These are phyloP conservation scores for Kuraishia cidri DNA, from an alignment of 805 yeast genomes.

Conservation along the genomic window DNA sequence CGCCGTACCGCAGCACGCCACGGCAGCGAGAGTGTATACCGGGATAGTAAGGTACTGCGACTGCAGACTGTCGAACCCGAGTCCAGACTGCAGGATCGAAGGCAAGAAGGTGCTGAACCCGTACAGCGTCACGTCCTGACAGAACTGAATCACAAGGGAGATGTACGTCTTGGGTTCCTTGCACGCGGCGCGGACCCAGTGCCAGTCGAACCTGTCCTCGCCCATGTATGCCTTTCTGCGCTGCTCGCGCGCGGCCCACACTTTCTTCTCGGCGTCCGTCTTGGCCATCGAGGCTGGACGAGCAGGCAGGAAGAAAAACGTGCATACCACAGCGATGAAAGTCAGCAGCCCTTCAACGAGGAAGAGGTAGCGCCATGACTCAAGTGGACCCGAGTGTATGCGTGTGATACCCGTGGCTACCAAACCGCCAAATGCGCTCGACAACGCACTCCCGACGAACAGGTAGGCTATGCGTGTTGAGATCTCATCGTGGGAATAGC, in stretches of 20 bases:
- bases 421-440: slow-evolving; percentile 52
- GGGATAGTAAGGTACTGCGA: slow-evolving; percentile 33
- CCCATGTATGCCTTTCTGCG: slow-evolving; percentile 26
- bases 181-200: slow-evolving; percentile 20
- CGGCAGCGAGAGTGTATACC: slow-evolving; percentile 23
- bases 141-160: slow-evolving; percentile 30
- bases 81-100: slow-evolving; percentile 21
- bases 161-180: slow-evolving; percentile 25
- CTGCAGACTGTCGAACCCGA: slow-evolving; percentile 18
- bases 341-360: slow-evolving; percentile 39
- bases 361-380: slow-evolving; percentile 48
- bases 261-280: slow-evolving; percentile 14
- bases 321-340: slow-evolving; percentile 18
- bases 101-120: slow-evolving; percentile 34
- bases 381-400: slow-evolving; percentile 15
- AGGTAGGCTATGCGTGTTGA: slow-evolving; percentile 38
- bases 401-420: slow-evolving; percentile 33
- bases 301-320: slow-evolving; percentile 18
- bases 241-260: slow-evolving; percentile 22
- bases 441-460: slow-evolving; percentile 42
- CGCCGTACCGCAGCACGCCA: slow-evolving; percentile 15
- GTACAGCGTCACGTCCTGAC: slow-evolving; percentile 30
- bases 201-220: slow-evolving; percentile 18
- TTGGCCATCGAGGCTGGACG: slow-evolving; percentile 17
- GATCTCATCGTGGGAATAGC: slow-evolving; percentile 38